Percentiles rank a stretch among this genome's conserved stretches.
phyloP scores from a whole-genome alignment of 2,329 filamentous ascomycete species.

The Epichloe typhina region DNA sequence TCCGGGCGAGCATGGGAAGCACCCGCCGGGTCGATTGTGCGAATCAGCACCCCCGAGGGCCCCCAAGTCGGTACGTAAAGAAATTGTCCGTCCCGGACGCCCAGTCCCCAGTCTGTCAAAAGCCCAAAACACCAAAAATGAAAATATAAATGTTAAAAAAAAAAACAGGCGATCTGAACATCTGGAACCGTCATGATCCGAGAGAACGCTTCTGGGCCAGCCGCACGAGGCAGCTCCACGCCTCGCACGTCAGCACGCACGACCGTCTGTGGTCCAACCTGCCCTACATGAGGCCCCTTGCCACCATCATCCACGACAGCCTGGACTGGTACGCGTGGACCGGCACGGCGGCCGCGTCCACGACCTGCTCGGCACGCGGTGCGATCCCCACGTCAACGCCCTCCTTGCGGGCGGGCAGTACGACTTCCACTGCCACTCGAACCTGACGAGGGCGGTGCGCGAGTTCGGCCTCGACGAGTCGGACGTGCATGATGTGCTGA shows the following conservation, averaged over 20 bases:
- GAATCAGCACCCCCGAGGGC: conserved; percentile 58
- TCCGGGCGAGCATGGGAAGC: conserved; percentile 63
- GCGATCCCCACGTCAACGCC: conserved; percentile 72
- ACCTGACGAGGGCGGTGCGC: conserved; percentile 59
- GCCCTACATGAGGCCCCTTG: conserved; percentile 63
- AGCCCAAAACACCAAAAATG: no score
- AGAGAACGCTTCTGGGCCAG: conserved; percentile 74
- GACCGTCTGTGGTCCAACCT: conserved; percentile 69
- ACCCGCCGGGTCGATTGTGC: conserved; percentile 52
- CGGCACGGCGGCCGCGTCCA: conserved; percentile 56
- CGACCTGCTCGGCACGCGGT: conserved; percentile 70
- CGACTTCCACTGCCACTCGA: conserved; percentile 76
- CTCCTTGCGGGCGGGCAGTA: conserved; percentile 59
- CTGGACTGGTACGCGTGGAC: conserved; percentile 46
- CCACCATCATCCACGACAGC: conserved; percentile 58
- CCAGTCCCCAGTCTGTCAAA: no score
- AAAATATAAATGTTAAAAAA: background rate
- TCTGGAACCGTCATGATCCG: conserved; percentile 67
- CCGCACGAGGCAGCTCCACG: conserved; percentile 65
- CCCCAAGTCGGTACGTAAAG: conserved; percentile 51
- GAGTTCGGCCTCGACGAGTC: conserved; percentile 55
- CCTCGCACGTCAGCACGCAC: conserved; percentile 56
- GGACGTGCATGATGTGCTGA: conserved; percentile 76
- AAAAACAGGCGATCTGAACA: conserved; percentile 55
- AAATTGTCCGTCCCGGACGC: no score